Evolutionary conservation across 495 filamentous ascomycete genomes (phyloP), one percentile per base, ranked within the genome.

Genomic region (Aspergillus sparsus): DNA sequence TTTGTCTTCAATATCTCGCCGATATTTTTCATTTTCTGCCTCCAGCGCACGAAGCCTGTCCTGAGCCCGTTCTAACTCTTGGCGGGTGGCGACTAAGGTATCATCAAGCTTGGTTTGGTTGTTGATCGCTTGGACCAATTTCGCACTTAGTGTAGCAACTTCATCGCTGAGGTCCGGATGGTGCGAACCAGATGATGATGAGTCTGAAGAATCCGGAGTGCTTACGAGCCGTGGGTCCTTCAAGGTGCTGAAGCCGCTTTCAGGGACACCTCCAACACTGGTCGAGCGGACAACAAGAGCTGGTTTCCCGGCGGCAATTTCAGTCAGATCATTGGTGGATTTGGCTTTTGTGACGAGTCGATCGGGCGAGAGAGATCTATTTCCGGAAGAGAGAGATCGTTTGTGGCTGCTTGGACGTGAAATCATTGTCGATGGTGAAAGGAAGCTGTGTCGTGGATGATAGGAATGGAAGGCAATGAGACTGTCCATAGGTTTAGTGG

Each of bases 61-160:
- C 58, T 82, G 82, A 5, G 92, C 84, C n/a, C 81, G 68, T 52
- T 96, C 92, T 53, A 98, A 69, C 66, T 97, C 91, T 69, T 93
- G 87, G 15, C 90, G 84, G 27, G 93, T 90, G 27, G 82, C 86
- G 53, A 89, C 87, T 49, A 98, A 80, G 34, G 84, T 89, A 68
- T 98, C 94, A 67, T 98, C 94, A 32, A 98, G 79, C 33, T 80
- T 89, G 5, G 94, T 97, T 77, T 98, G 95, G 68, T 94, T 90
- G 69, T 98, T 98, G 73, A 98, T 97, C 53, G 94, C 93, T 66
- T 92, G 92, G 58, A 98, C 92, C 53, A 98, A 82, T 74, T 98
- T 98, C 49, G 92, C 93, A 72, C 91, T 97, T 21, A 98, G 79
- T 4, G 91, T 83, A 32, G 94, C 89, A 11, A 98, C 92, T 73